phyloP scores from a whole-genome alignment of 2,329 filamentous ascomycete species.

The Trichoderma atroviride region DNA sequence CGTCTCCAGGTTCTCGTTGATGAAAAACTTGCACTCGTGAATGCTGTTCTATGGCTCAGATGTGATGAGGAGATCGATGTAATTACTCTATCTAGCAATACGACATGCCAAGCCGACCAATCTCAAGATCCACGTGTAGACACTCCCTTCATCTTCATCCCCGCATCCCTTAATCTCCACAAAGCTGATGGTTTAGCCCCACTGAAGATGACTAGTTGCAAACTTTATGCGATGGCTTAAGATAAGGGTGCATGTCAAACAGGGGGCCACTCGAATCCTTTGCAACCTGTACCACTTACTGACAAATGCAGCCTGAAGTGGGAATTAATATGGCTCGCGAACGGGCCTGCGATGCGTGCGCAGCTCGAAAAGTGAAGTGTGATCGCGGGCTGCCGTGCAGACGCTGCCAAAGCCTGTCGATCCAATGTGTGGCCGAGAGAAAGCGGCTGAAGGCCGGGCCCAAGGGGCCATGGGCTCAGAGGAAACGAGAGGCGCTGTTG shows the following conservation, averaged over 20 bases:
- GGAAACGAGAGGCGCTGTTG: conserved; percentile 9
- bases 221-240: conserved; percentile 5
- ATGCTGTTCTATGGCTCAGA: neutral
- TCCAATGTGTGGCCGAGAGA: conserved; percentile 13
- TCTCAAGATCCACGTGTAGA: neutral
- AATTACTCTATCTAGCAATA: neutral
- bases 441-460: conserved; percentile 12
- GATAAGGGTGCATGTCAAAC: neutral
- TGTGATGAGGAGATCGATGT: neutral
- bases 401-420: conserved; percentile 9
- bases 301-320: neutral
- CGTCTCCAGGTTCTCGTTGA: neutral
- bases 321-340: conserved; percentile 11
- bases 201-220: conserved; percentile 1
- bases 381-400: conserved; percentile 18
- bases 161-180: conserved; percentile 12
- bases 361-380: conserved; percentile 19
- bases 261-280: neutral
- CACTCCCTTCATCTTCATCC: conserved; percentile 1
- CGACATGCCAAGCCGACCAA: neutral
- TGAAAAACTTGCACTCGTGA: neutral
- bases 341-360: conserved; percentile 16
- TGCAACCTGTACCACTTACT: neutral
- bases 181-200: neutral
- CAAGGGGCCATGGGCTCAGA: conserved; percentile 16